Conservation (phyloP, 257 asterid genomes). For the Lycium barbarum region DNA sequence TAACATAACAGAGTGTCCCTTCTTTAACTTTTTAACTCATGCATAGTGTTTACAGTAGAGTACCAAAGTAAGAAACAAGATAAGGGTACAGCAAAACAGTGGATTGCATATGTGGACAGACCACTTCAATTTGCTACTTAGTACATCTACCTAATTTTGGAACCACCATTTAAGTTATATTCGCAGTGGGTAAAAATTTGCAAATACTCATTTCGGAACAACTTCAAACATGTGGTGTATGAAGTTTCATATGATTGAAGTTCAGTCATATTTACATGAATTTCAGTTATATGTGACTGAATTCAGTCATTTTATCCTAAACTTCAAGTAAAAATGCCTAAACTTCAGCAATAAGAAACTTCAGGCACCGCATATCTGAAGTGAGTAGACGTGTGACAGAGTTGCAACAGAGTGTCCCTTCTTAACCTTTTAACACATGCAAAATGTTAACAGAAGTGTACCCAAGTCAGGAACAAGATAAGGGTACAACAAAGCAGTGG, state of each 20-base stretch:
- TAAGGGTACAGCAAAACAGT: neutral
- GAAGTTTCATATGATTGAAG: neutral
- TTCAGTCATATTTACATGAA: neutral
- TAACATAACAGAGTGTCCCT: neutral
- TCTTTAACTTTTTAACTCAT: neutral
- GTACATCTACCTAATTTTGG: no score
- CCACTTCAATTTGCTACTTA: neutral
- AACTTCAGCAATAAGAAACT: neutral
- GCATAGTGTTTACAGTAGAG: neutral
- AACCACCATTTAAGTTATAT: neutral
- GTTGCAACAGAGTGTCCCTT: neutral
- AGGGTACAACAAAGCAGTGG: neutral
- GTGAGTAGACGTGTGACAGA: no score
- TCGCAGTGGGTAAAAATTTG: neutral
- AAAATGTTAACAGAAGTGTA: neutral
- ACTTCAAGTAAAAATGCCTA: neutral
- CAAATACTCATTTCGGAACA: neutral
- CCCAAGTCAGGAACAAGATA: constrained; percentile 1
- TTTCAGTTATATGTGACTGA: no score
- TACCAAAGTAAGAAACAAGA: neutral
- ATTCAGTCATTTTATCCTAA: no score
- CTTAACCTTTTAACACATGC: neutral
- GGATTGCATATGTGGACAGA: neutral
- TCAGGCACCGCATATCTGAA: no score
- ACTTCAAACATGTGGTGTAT: neutral